Percentiles rank a stretch among this genome's conserved stretches.
phyloP scores from a whole-genome alignment of 176 grass and related monocot species.

The Eleusine coracana region DNA sequence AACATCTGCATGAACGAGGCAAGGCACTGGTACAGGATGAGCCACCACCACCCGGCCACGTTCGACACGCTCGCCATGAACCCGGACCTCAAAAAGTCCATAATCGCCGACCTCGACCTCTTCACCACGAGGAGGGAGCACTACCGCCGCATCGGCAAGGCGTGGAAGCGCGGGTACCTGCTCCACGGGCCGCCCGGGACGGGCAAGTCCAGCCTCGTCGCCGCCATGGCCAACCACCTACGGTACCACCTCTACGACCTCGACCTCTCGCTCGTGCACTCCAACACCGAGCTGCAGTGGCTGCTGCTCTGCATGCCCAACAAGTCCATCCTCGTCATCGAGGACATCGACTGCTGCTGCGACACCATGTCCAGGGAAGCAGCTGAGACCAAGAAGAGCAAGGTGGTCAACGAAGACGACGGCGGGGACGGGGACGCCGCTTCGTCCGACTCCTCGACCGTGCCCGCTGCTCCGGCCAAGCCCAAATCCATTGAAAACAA shows the following conservation, averaged over 20 bases:
- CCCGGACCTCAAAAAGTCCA: not conserved
- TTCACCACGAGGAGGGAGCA: not conserved
- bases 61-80: not conserved
- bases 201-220: not conserved
- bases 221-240: not conserved
- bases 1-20: constrained; percentile 1
- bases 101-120: not conserved
- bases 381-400: not conserved
- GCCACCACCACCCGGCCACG: not conserved
- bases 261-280: not conserved
- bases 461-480: no score
- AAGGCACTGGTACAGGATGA: not conserved
- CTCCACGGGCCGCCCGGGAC: not conserved
- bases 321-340: not conserved
- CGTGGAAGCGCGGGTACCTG: not conserved
- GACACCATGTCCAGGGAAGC: not conserved
- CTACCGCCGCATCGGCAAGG: constrained; percentile 1
- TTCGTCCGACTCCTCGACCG: no score
- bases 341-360: constrained; percentile 3
- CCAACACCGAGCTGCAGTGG: not conserved
- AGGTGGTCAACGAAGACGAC: not conserved
- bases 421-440: not conserved
- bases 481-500: not conserved
- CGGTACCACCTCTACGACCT: not conserved
- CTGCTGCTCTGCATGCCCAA: not conserved